Percentiles rank a stretch among this genome's conserved stretches.
These are phyloP conservation scores for Cyclocybe cylindracea DNA, from an alignment of 768 basidiomycete species.

Conservation along the genomic window DNA sequence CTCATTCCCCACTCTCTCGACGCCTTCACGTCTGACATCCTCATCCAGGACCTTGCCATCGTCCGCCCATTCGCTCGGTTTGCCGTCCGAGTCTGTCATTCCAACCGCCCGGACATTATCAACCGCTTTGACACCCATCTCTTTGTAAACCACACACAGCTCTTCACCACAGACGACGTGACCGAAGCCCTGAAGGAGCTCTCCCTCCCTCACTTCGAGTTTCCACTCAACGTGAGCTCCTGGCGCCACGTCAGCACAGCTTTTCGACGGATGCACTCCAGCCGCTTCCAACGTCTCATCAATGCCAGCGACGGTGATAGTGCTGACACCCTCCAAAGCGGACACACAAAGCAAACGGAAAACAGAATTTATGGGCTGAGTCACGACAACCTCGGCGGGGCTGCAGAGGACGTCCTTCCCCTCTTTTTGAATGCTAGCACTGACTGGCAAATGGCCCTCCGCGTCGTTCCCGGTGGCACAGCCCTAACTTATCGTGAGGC, in stretches of 20 bases:
- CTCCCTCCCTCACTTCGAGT: not conserved
- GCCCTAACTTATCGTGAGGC: slow-evolving; percentile 11
- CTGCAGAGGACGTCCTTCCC: slow-evolving; percentile 23
- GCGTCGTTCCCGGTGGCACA: slow-evolving; percentile 24
- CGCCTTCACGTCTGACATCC: slow-evolving; percentile 20
- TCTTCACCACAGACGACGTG: slow-evolving; percentile 8
- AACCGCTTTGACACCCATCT: slow-evolving; percentile 6
- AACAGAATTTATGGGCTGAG: slow-evolving; percentile 28
- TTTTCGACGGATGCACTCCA: slow-evolving; percentile 15
- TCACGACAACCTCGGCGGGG: slow-evolving; percentile 19
- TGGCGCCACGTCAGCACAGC: slow-evolving; percentile 25
- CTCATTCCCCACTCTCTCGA: slow-evolving; percentile 28
- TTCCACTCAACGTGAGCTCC: not conserved
- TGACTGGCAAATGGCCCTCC: slow-evolving; percentile 19
- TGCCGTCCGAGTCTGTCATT: not conserved
- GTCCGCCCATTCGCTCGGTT: slow-evolving; percentile 14
- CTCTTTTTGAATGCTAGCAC: too few species aligned
- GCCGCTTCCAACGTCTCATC: not conserved
- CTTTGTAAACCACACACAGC: slow-evolving; percentile 7
- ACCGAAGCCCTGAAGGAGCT: not conserved
- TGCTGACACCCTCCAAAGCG: slow-evolving; percentile 23
- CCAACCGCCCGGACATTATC: not conserved
- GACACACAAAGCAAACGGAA: slow-evolving; percentile 22
- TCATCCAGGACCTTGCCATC: slow-evolving; percentile 26
- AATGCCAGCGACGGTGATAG: slow-evolving; percentile 11